Evolutionary conservation across 371 early-diverging fungal species (phyloP).

Genomic region (Mucor velutinosus): DNA sequence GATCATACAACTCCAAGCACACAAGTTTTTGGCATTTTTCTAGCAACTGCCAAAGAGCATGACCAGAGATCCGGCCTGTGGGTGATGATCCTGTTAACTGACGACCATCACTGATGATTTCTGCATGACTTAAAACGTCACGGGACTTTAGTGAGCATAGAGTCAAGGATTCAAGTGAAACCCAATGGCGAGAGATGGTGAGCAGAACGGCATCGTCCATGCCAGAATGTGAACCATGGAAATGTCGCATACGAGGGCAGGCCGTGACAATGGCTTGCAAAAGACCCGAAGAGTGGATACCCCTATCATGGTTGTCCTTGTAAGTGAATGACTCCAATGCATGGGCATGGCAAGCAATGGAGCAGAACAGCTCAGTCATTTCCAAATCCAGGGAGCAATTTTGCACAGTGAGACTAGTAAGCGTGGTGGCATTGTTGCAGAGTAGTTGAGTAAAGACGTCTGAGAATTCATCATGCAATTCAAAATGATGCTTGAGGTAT

Average conservation of each 20-base stretch:
- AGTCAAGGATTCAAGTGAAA: slow-evolving; percentile 27
- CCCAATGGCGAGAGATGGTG: slow-evolving; percentile 48
- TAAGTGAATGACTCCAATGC: slow-evolving; percentile 36
- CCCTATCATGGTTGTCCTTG: slow-evolving; percentile 41
- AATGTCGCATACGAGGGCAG: slow-evolving; percentile 46
- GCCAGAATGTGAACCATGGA: slow-evolving; percentile 45
- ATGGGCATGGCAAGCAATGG: slow-evolving; percentile 42
- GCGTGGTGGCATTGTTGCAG: slow-evolving; percentile 31
- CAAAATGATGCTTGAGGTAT: slow-evolving; percentile 44
- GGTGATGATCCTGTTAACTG: slow-evolving; percentile 19
- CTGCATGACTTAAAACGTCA: slow-evolving; percentile 12
- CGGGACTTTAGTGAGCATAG: slow-evolving; percentile 20
- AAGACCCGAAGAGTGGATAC: slow-evolving; percentile 39
- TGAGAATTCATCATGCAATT: slow-evolving; percentile 53
- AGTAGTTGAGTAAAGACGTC: slow-evolving; percentile 33
- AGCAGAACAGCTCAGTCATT: slow-evolving; percentile 51
- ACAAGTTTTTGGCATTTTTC: slow-evolving; percentile 22
- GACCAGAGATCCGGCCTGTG: slow-evolving; percentile 30
- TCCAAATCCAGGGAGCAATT: slow-evolving; percentile 51
- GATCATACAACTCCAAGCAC: slow-evolving; percentile 43
- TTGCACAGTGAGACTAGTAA: slow-evolving; percentile 35
- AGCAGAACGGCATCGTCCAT: slow-evolving; percentile 49
- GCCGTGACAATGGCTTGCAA: slow-evolving; percentile 47
- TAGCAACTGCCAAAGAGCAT: slow-evolving; percentile 28
- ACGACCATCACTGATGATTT: slow-evolving; percentile 17